Base-by-base conservation (phyloP, 2,329 filamentous ascomycete genomes). In the Torrubiellomyces zombiae region DNA sequence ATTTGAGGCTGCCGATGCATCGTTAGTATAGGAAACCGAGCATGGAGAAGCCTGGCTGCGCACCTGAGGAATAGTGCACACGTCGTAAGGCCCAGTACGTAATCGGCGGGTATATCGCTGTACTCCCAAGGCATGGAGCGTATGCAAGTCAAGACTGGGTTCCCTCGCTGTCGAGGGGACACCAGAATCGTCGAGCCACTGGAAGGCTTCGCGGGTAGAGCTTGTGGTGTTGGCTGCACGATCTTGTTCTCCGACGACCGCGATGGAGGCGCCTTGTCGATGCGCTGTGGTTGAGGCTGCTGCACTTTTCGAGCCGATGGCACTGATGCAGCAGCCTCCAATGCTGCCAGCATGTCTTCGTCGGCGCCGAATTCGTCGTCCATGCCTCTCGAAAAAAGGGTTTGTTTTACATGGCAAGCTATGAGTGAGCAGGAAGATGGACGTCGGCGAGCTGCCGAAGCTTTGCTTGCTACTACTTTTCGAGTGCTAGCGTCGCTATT, bases 81-180 rank as follows among this genome's bases (percentile, higher is more conserved):
- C 6, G 85, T 92, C 0, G 83, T 92, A 20, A 67, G 47, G 0
- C 89, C 86, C 14, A 95, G 60, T 7, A 86, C 76, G 48, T 91
- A 98, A 53, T 98, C 89, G 16, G 86, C 81, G 2, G 78, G 75
- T n/a, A 93, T 93, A 43, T 95, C 86, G 32, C 81, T 85, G 50
- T 93, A 95, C 51, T 98, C 89, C 89, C 89, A 98, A 1, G 83
- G 69, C 30, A 91, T 63, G 1, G 77, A 74, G 31, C 76, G 75
- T 39, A 98, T 68, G 49, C 75, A 71, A 27, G 80, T 77, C 16
- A 98, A 58, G 24, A 95, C 78, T 0, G 89, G 89, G 40, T 98
- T 98, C 32, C 86, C 89, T 51, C 92, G 91, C 50, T 98, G 85
- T 20, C 85, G 73, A 10, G 81, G 76, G 18, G 85, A 94, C 16